Conservation (phyloP, 1,284 basidiomycete genomes). For the Inonotus obliquus region DNA sequence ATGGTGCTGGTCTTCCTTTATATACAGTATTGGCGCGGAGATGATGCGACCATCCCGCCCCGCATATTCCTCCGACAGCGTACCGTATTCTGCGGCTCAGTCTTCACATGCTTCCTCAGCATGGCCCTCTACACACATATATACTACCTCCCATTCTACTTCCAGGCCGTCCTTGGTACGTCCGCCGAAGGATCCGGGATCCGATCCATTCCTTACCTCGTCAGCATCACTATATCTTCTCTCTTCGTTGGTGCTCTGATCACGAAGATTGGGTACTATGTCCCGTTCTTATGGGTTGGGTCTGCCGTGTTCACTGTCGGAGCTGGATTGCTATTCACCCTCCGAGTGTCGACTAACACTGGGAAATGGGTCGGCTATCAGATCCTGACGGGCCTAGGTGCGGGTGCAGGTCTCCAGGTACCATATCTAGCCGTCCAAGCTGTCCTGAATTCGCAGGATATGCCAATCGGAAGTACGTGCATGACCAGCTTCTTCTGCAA, state of each 20-base stretch:
- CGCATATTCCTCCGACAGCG: conserved; percentile 25
- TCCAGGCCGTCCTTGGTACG: conserved; percentile 36
- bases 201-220: conserved; percentile 66
- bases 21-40: conserved; percentile 33
- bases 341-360: conserved; percentile 28
- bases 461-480: conserved; percentile 17
- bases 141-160: conserved; percentile 37
- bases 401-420: conserved; percentile 18
- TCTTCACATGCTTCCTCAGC: conserved; percentile 36
- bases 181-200: conserved; percentile 49
- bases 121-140: conserved; percentile 31
- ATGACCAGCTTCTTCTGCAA: neutral
- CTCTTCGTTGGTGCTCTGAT: conserved; percentile 34
- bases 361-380: conserved; percentile 38
- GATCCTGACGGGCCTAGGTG: conserved; percentile 24
- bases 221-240: conserved; percentile 39
- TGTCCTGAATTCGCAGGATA: conserved; percentile 14
- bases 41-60: conserved; percentile 27
- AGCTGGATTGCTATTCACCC: conserved; percentile 38
- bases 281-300: conserved; percentile 32
- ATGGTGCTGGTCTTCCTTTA: conserved; percentile 31
- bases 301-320: conserved; percentile 33
- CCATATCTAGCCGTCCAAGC: conserved; percentile 19
- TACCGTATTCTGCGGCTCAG: conserved; percentile 29
- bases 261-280: conserved; percentile 35